Base-by-base conservation (phyloP, 805 yeast species). In the Lipomyces mesembrius region DNA sequence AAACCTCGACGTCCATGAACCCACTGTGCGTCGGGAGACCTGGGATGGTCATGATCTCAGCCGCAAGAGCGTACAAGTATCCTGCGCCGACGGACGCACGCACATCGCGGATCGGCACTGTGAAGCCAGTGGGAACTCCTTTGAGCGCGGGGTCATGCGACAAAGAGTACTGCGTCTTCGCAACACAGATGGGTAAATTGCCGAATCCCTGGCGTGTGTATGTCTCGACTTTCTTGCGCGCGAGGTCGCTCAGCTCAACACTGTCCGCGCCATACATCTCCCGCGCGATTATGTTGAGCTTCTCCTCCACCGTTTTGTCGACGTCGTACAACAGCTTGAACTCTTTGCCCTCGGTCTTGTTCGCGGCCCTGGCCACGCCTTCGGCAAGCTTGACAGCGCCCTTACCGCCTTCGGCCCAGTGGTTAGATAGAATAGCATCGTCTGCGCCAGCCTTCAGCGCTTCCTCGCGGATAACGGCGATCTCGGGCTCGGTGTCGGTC, bases 51-150 rank as follows among this genome's bases (percentile, higher is more conserved):
- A 90, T 92, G 75, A 94, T 94, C 79, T 94, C 97, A 64, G 96
- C 98, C 20, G 98, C 98, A 74, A 94, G 84, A 1, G 98, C 98
- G 76, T 94, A 95, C 77, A 94, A 83, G 80, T 94, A 94, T 9
- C 98, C 98, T 59, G 98, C 98, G 79, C 99, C 99, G 64, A 91
- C 91, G 49, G 97, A 89, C 53, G 94, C 93, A 79, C 96, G 89
- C 71, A 94, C 91, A 74, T 94, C 99, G 78, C 96, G 86, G 74
- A 94, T 92, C 60, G 99, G 98, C 78, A 94, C 90, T 20, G 87
- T 90, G 83, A 93, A 94, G 8, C 96, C 97, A 25, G 89, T 86
- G 72, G 99, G 99, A 55, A 92, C 97, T 77, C 97, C 97, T 82
- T 93, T 93, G 78, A 95, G 84, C 27, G 86, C 82, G 56, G 98